Evolutionary conservation across 2,329 filamentous ascomycete species (phyloP), one percentile per base, ranked within the genome.

Genomic region (Botrytis squamosa): DNA sequence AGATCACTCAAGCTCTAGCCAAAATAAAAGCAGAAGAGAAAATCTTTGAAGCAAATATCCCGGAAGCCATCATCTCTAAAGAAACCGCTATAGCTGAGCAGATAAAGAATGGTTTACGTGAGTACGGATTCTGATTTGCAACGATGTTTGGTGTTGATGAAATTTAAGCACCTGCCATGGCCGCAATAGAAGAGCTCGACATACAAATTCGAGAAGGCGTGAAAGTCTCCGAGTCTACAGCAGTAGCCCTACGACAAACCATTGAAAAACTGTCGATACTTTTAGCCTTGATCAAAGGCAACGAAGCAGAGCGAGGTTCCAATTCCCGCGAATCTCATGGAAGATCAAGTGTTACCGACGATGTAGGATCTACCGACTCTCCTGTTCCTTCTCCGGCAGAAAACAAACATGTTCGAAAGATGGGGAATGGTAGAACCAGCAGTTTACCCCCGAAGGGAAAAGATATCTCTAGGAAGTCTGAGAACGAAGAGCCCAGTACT

Each of bases 331-430:
- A 78, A 62, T 77, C 77, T 14, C 75, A 76, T 29, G 76, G 77
- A 16, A 73, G 77, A 70, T 78, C 79, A 10, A 70, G 72, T 25
- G 72, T 73, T 16, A 75, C 80, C 44, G 80, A 81, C 38, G 77
- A 78, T 46, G 81, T 81, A 74, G 79, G 78, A 40, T 74, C 79
- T 20, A 75, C 75, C 6, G 81, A 81, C 59, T 81, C 80, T 12
- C 80, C 80, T 12, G 76, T 76, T 1, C 80, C 80, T 29, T 80
- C 80, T 16, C 76, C 80, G 38, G 78, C 79, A 10, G 79, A 80
- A 22, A 77, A 79, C 55, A 79, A 78, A 59, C 77, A 77, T 38
- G 73, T 77, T 33, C 73, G 79, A 8, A 81, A 80, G 63, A 68
- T 79, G 60, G 78, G 77, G 22, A 74, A 66, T 7, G 75, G 77